Conservation (phyloP, 2,329 filamentous ascomycete species). For the Cercospora berteroae region DNA sequence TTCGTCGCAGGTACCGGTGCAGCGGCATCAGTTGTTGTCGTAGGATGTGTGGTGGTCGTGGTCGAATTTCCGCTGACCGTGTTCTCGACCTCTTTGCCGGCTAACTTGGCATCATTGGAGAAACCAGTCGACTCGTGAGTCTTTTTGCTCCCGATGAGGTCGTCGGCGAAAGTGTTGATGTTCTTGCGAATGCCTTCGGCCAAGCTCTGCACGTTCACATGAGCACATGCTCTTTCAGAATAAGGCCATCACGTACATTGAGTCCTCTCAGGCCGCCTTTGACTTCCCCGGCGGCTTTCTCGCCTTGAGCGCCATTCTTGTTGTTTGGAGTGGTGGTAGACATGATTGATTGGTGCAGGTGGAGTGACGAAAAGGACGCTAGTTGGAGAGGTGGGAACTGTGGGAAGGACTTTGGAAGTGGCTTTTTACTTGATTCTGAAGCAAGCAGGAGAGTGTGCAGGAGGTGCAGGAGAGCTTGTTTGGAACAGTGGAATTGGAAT, state of each 20-base stretch:
- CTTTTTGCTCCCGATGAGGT: conserved; percentile 24
- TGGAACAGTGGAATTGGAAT: neutral
- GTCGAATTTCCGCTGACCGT: neutral
- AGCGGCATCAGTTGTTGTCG: neutral
- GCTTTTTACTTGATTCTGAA: neutral
- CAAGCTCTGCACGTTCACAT: conserved; percentile 20
- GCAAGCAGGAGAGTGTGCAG: neutral
- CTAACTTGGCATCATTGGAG: conserved; percentile 23
- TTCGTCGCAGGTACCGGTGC: neutral
- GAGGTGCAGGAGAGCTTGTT: neutral
- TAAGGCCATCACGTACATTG: conserved; percentile 16
- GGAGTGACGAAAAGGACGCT: neutral
- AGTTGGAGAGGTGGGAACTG: neutral
- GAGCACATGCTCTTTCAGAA: neutral
- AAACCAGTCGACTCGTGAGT: conserved; percentile 21
- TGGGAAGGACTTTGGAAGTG: neutral
- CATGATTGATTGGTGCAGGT: conserved; percentile 11
- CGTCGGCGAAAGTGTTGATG: conserved; percentile 33
- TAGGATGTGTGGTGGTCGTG: neutral
- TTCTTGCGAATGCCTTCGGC: conserved; percentile 32
- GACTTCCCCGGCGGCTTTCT: conserved; percentile 29
- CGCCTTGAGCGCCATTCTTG: conserved; percentile 19
- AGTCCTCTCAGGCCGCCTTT: conserved; percentile 30
- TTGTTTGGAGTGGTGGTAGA: neutral
- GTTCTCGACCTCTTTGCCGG: conserved; percentile 21